Evolutionary conservation across 495 filamentous ascomycete species (phyloP).

Genomic region (Annulohypoxylon stygium): DNA sequence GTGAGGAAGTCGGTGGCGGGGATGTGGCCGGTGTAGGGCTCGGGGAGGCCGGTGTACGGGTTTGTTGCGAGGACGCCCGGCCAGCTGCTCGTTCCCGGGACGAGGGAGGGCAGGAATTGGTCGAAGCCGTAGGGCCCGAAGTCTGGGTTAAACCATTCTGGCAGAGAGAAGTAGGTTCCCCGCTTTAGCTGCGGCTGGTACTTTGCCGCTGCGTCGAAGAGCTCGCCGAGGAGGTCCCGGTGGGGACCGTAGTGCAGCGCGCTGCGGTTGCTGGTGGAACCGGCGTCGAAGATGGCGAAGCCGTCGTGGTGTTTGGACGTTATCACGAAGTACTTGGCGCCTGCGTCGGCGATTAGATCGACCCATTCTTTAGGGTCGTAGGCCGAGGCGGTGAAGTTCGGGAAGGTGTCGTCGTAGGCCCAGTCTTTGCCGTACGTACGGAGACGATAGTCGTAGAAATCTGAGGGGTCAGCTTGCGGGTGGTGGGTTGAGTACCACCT

Average conservation of each 20-base stretch:
- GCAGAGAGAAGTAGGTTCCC: conserved; percentile 67
- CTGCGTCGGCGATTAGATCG: conserved; percentile 66
- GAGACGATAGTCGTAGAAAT: conserved; percentile 64
- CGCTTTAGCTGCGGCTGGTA: conserved; percentile 65
- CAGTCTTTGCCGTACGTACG: conserved; percentile 63
- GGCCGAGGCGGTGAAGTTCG: conserved; percentile 63
- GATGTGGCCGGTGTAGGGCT: conserved; percentile 65
- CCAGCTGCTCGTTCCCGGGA: conserved; percentile 42
- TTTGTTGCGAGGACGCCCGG: conserved; percentile 59
- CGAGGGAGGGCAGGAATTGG: conserved; percentile 6
- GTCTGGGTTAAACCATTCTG: conserved; percentile 69
- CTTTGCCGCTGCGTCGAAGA: conserved; percentile 63
- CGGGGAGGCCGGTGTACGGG: conserved; percentile 61
- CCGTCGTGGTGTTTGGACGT: conserved; percentile 68
- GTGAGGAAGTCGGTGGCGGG: conserved; percentile 62
- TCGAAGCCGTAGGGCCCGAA: conserved; percentile 60
- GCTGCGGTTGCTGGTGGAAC: conserved; percentile 57
- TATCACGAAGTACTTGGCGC: conserved; percentile 69
- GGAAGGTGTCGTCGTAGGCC: conserved; percentile 69
- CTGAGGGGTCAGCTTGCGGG: conserved; percentile 46
- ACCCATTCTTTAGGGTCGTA: conserved; percentile 69
- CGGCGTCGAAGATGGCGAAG: conserved; percentile 67
- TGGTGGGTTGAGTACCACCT: conserved; percentile 54
- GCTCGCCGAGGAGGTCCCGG: conserved; percentile 61
- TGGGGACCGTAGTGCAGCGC: conserved; percentile 60